phyloP scores from a whole-genome alignment of 768 basidiomycete genomes.

The Polyporus arcularius region DNA sequence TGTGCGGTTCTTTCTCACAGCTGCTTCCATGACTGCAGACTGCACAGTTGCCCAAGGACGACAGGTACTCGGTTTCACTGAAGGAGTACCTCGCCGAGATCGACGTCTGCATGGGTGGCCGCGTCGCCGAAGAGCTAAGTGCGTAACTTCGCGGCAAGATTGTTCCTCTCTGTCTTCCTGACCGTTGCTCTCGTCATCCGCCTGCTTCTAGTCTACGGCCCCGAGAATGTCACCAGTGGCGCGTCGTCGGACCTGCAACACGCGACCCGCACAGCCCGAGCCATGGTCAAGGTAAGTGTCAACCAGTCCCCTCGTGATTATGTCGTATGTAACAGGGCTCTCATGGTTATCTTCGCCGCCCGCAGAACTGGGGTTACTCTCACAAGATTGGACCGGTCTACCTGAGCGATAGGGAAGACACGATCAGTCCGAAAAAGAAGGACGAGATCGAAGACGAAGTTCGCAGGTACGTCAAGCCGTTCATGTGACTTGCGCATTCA shows the following conservation, averaged over 20 bases:
- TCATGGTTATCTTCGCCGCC: conserved; percentile 2
- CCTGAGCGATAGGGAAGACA: conserved; percentile 70
- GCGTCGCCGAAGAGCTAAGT: conserved; percentile 93
- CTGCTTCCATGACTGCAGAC: conserved; percentile 44
- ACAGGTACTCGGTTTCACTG: conserved; percentile 68
- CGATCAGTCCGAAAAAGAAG: conserved; percentile 72
- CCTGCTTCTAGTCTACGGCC: conserved; percentile 69
- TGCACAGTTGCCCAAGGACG: conserved; percentile 74
- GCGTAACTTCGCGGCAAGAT: conserved; percentile 28
- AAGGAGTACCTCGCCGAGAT: conserved; percentile 81
- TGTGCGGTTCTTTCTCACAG: neutral
- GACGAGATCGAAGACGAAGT: conserved; percentile 91
- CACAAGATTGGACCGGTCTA: conserved; percentile 79
- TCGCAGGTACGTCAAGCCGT: conserved; percentile 54
- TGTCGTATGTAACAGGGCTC: neutral
- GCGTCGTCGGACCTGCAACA: conserved; percentile 84
- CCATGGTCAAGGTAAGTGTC: conserved; percentile 83
- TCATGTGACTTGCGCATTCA: conserved; percentile 14
- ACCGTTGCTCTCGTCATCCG: conserved; percentile 10
- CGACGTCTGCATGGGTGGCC: conserved; percentile 92
- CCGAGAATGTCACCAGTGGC: conserved; percentile 87
- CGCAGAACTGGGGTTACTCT: conserved; percentile 78
- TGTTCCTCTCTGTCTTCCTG: conserved; percentile 8
- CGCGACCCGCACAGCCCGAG: conserved; percentile 77
- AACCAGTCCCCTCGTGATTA: neutral